phyloP scores from a whole-genome alignment of 768 basidiomycete genomes.

The Harrya chromipes region DNA sequence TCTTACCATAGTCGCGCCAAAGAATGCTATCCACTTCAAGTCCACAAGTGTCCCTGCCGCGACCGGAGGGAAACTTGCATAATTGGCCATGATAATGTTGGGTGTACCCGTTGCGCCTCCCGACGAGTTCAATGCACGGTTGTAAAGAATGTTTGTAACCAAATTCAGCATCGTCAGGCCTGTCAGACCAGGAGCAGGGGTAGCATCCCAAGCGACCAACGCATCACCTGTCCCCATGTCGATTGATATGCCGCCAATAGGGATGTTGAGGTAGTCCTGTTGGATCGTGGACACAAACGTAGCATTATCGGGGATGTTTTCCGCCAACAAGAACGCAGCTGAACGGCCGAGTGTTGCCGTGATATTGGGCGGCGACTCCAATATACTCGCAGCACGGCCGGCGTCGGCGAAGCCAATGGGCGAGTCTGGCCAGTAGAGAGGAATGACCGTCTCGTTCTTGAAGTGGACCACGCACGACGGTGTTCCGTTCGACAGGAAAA shows the following conservation, averaged over 20 bases:
- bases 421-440: constrained; percentile 56
- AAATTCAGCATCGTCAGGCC: constrained; percentile 66
- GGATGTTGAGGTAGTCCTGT: constrained; percentile 51
- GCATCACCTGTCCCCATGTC: constrained; percentile 47
- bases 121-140: constrained; percentile 54
- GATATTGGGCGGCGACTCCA: constrained; percentile 56
- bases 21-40: constrained; percentile 75
- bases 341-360: constrained; percentile 44
- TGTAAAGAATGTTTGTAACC: constrained; percentile 63
- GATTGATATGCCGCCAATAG: constrained; percentile 67
- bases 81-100: constrained; percentile 56
- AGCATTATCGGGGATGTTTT: constrained; percentile 50
- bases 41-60: constrained; percentile 54
- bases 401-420: constrained; percentile 35
- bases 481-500: constrained; percentile 53
- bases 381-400: constrained; percentile 34
- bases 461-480: constrained; percentile 50
- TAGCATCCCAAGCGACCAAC: constrained; percentile 70
- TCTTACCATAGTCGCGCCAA: constrained; percentile 66
- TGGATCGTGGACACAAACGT: constrained; percentile 56
- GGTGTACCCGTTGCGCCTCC: constrained; percentile 37
- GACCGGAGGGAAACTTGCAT: constrained; percentile 55
- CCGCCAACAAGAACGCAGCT: constrained; percentile 33
- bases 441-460: constrained; percentile 34
- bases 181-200: constrained; percentile 51